Base-by-base conservation (phyloP, 2,329 filamentous ascomycete genomes). In the Ceratocystiopsis brevicomis region DNA sequence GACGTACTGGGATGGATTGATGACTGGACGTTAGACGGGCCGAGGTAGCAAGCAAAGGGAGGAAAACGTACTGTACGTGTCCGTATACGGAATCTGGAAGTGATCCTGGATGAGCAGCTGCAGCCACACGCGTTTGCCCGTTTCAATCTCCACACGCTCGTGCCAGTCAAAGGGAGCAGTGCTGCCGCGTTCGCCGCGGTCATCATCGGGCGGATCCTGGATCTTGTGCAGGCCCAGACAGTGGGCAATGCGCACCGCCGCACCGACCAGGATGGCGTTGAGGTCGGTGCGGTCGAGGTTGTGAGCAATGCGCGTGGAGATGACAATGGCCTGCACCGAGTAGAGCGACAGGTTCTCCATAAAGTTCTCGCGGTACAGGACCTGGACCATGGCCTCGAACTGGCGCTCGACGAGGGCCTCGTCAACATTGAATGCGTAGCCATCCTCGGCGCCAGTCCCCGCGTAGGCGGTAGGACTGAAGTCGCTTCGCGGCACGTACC, bases 81-180 rank as follows among this genome's bases (percentile, higher is more conserved):
- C 57, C 15, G 58, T 59, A 40, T 58, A 60, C 1, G 57, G 54
- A 6, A 60, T 50, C 25, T 48, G 44, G 39, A 53, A 60, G 41
- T 59, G 52, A 42, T 60, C 58, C 44, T 60, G 58, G 18, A 60
- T 57, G 12, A 59, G 53, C 13, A 55, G 46, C 48, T 61, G 58
- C 38, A 53, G 55, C 59, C 59, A 61, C 5, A 56, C 50, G 4
- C 59, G 49, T 39, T 55, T 53, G 6, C 58, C 58, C 8, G 56
- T 53, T 50, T 61, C 58, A 32, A 53, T 42, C 40, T 54, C 53
- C 12, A 54, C 38, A 3, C 39, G 41, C 42, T 53, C 52, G 19
- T 49, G 36, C 50, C 48, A 51, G 25, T 30, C 25, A 30, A 30
- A 30, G 25, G 25, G 6, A 2, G 6, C 25, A 30, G 25, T 9